A percentile compares a stretch with the other conserved stretches of the same genome.
These are phyloP conservation scores for Lepiota venenata DNA, from an alignment of 768 basidiomycete genomes.

Conservation along the genomic window DNA sequence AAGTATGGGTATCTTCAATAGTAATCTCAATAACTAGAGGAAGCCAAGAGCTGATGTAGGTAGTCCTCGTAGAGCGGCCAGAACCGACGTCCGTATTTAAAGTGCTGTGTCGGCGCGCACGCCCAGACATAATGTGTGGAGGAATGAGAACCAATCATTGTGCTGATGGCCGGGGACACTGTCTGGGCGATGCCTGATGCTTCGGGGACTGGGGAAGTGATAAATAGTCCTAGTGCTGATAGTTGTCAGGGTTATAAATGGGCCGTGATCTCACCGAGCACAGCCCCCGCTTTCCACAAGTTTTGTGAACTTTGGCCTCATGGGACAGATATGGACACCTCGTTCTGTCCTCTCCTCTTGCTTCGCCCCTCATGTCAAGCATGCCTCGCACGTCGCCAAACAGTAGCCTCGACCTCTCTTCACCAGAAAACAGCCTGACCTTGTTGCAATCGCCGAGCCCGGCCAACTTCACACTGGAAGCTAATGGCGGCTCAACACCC, in stretches of 20 bases:
- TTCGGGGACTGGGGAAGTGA: not conserved
- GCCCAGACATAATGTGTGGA: too few relatives aligned
- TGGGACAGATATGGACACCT: not conserved
- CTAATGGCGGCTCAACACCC: constrained; percentile 20
- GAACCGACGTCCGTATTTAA: too few relatives aligned
- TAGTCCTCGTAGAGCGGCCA: too few relatives aligned
- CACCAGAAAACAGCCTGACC: not conserved
- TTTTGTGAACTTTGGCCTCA: constrained; percentile 5
- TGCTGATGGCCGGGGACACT: too few relatives aligned
- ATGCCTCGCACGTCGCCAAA: constrained; percentile 9
- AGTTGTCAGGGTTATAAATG: not conserved
- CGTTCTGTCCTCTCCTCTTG: not conserved
- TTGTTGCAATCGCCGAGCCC: not conserved
- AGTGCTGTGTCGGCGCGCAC: too few relatives aligned
- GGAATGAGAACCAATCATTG: too few relatives aligned
- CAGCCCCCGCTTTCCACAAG: too few relatives aligned
- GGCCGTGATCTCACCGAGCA: too few relatives aligned
- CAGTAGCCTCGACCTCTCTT: not conserved
- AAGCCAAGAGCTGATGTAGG: too few relatives aligned
- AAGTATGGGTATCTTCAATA: too few relatives aligned
- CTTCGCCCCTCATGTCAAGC: not conserved
- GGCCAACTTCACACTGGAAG: constrained; percentile 1
- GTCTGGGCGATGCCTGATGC: not conserved
- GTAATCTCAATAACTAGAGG: too few relatives aligned
- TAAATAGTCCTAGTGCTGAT: not conserved